Evolutionary conservation across 2,329 filamentous ascomycete species (phyloP), one percentile per base, ranked within the genome.

Genomic region (Fusarium sp.): DNA sequence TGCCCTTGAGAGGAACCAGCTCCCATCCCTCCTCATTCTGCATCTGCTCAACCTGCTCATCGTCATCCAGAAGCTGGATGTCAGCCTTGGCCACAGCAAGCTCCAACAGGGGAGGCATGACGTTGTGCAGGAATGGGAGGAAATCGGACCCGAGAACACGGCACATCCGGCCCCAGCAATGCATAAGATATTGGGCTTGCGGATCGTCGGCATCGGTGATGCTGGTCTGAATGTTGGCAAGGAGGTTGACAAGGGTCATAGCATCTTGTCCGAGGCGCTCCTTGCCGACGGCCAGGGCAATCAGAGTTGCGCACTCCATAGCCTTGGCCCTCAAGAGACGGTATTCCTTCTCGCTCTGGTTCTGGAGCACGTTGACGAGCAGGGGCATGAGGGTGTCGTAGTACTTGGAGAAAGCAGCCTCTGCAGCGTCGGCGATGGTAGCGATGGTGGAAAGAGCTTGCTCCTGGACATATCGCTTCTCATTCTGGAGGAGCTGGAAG

Each of bases 151-250:
- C 95, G 73, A 99, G 89, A 33, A 99, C 96, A 75, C 97, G 93
- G 84, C 96, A 98, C 97, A 99, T 99, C 58, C 97, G 92, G 62
- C 97, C 97, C 97, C 97, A 99, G 86, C 97, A 99, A 87, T 99
- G 97, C 85, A 99, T 94, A 39, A 99, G 89, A 82, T 99, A 99
- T 79, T 97, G 96, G 18, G 95, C 94, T 83, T 99, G 97, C 43
- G 97, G 97, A 81, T 99, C 97, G 78, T 99, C 97, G 2, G 95
- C 86, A 79, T 99, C 97, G 6, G 92, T 93, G 72, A 98, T 97
- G 80, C 89, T 93, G 77, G 92, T 88, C 83, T 99, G 97, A 66
- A 98, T 97, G 72, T 90, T 91, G 62, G 94, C 95, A 62, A 99
- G 88, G 24, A 98, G 89, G 78, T 97, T 92, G 22, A 98, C 96